phyloP scores from a whole-genome alignment of 2,329 filamentous ascomycete species.

The Aspergillus sp. region DNA sequence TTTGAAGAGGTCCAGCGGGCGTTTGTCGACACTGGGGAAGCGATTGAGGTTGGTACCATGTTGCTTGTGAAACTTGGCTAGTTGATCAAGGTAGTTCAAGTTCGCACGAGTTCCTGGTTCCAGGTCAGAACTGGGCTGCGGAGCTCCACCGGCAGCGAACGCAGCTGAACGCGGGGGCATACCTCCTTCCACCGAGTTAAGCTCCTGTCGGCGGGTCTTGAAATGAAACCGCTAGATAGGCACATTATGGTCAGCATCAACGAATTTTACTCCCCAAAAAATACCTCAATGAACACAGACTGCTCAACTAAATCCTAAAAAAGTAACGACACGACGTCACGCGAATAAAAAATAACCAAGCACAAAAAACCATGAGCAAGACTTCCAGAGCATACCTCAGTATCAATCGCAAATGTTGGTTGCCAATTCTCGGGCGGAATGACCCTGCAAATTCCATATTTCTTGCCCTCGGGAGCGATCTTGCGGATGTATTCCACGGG shows the following conservation, averaged over 20 bases:
- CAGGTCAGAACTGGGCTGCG: slow-evolving; percentile 34
- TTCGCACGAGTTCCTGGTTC: slow-evolving; percentile 82
- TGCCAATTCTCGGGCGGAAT: slow-evolving; percentile 93
- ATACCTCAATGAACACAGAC: background rate
- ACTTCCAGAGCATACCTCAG: slow-evolving; percentile 62
- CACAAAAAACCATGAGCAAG: background rate
- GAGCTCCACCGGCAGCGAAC: slow-evolving; percentile 24
- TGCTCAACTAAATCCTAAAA: too few species aligned
- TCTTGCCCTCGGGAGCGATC: slow-evolving; percentile 77
- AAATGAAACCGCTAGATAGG: slow-evolving; percentile 82
- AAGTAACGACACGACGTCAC: background rate
- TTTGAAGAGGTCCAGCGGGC: slow-evolving; percentile 89
- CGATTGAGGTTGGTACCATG: slow-evolving; percentile 91
- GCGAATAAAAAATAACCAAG: background rate
- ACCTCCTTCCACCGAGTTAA: slow-evolving; percentile 98
- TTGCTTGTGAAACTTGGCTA: slow-evolving; percentile 95
- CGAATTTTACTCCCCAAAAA: background rate
- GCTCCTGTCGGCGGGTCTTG: slow-evolving; percentile 87
- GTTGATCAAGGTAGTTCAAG: slow-evolving; percentile 89
- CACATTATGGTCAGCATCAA: slow-evolving; percentile 11
- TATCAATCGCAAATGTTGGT: slow-evolving; percentile 92
- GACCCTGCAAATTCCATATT: slow-evolving; percentile 92
- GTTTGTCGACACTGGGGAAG: slow-evolving; percentile 95
- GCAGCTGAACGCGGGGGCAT: slow-evolving; percentile 32
- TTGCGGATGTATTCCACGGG: slow-evolving; percentile 91